Conservation (phyloP, 148 eudicot genomes). For the Polygonum aviculare region DNA sequence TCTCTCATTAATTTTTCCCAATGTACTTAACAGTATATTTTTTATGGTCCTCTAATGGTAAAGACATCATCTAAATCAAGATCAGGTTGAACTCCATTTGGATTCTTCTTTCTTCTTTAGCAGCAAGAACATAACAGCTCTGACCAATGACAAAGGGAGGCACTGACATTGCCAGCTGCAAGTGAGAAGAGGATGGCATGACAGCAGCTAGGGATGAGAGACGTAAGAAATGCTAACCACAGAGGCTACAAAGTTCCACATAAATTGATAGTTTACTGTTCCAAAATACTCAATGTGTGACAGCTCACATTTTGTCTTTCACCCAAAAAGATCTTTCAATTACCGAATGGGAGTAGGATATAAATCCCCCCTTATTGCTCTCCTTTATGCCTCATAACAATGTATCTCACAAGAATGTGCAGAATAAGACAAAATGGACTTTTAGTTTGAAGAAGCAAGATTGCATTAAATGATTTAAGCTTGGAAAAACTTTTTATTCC, state of each 20-base stretch:
- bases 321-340: neutral
- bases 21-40: neutral
- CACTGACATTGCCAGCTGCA: neutral
- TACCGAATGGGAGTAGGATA: neutral
- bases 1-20: neutral
- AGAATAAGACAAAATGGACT: neutral
- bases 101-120: neutral
- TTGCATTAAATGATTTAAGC: neutral
- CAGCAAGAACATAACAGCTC: neutral
- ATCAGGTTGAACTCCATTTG: neutral
- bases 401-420: neutral
- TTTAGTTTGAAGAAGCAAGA: neutral
- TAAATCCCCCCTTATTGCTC: neutral
- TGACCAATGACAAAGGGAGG: neutral
- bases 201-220: neutral
- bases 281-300: neutral
- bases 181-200: neutral
- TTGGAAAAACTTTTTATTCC: neutral
- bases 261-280: neutral
- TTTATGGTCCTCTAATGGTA: neutral
- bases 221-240: neutral
- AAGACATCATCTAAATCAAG: neutral
- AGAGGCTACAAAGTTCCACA: neutral
- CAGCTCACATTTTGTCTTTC: neutral
- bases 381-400: neutral